Base-by-base conservation (phyloP, 805 yeast genomes). In the Candida incommunis region DNA sequence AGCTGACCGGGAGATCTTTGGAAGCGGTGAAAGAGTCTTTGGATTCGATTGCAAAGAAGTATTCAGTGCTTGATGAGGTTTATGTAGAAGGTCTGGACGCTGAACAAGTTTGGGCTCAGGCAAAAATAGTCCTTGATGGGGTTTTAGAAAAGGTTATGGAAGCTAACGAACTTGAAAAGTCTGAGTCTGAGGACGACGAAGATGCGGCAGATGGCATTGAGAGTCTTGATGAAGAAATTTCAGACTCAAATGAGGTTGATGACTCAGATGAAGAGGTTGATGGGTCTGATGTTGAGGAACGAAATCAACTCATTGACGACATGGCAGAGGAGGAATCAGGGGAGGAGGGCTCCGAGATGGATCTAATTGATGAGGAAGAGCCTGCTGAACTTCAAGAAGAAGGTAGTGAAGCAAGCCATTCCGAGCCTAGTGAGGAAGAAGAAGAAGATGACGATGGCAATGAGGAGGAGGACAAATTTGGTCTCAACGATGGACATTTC, bases 61-160 rank as follows among this genome's bases (percentile, higher is more conserved):
- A 66, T 45, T 74, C 92, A 1, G 81, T 82, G 3, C 67, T 90
- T 20, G 95, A 87, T 61, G 87, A 84, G 58, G 71, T 90, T 20
- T 76, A 80, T 53, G 71, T 82, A 13, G 94, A 87, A 42, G 97
- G 96, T 0, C 67, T 90, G 45, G 95, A 84, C 60, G 79, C 95
- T 22, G 74, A 81, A 34, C 97, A 90, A 59, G 87, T 92, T 0
- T 90, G 90, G 86, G 94, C 90, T 46, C 97, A 90, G 63, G 80
- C 84, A 2, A 85, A 83, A 61, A 72, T 90, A 65, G 80, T 90
- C 18, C 66, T 86, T 31, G 96, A 87, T 47, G 81, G 80, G 4
- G 81, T 82, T 11, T 77, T 80, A 23, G 86, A 80, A 42, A 69
- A 71, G 40, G 62, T 86, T 27, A 58, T 83, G 68, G 45, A 66